Conservation (phyloP, 164 flowering plant genomes). For the Nymphaea colorata region DNA sequence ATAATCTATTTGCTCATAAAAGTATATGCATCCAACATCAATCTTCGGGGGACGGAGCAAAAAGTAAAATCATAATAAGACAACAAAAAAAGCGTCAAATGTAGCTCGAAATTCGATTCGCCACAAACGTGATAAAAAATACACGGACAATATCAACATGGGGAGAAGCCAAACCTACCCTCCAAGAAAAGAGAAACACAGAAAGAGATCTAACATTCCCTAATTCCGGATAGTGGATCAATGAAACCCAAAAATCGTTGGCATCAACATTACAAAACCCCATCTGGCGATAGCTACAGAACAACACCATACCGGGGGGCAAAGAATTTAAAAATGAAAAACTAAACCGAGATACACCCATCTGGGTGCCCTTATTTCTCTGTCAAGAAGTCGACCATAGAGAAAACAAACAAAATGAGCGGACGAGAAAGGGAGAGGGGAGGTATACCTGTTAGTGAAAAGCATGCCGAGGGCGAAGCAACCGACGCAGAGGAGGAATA, state of each 20-base stretch:
- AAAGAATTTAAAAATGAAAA: background rate
- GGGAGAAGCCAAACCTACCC: no score
- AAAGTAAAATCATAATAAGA: no score
- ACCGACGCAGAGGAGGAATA: background rate
- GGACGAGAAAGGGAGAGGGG: background rate
- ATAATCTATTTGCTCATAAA: background rate
- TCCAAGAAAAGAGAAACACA: no score
- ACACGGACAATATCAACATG: no score
- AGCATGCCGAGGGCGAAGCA: constrained; percentile 1
- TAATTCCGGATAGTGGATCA: no score
- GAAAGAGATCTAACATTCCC: no score
- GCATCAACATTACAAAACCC: no score
- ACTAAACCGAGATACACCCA: background rate
- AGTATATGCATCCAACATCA: background rate
- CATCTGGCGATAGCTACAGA: no score
- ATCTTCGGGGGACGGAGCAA: no score
- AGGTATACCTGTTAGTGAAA: background rate
- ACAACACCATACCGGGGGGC: background rate
- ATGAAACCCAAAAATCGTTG: no score
- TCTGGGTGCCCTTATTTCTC: background rate
- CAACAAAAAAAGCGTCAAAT: background rate
- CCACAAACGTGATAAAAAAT: no score
- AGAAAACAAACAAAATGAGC: background rate
- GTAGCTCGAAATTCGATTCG: background rate
- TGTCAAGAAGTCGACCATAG: background rate